Base-by-base conservation (phyloP, 495 filamentous ascomycete genomes). In the Aspergillus sparsus region DNA sequence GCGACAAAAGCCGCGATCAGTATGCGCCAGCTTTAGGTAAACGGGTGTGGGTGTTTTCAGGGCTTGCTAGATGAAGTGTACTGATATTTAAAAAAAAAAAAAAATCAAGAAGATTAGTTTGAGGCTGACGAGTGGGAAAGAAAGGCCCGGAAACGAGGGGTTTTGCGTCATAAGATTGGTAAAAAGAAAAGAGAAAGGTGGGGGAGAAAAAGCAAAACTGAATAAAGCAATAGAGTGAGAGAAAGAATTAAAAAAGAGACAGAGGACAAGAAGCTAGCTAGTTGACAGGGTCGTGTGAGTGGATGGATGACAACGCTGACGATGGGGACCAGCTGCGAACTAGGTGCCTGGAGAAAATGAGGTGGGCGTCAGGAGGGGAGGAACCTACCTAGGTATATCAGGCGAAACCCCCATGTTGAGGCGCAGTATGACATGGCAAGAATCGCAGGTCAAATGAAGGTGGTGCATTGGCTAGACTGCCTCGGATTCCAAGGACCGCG, bases 351-450 rank as follows among this genome's bases (percentile, higher is more conserved):
- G 32, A 34, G 35, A 37, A 13, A 13, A 7, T 16, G 18, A n/a
- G 32, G 50, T 37, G 35, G 50, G 13, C 32, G 7, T 16, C 15
- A n/a, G 32, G 50, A 53, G 35, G 50, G 31, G 36, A 55, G 49
- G 27, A 34, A 12, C 53, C 37, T 8, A 41, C 18, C 34, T 41
- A 34, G 53, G 21, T 27, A 55, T 21, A 42, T 6, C 37, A 7
- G 34, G 34, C 35, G 5, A 55, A 27, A 5, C 6, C 27, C 37
- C n/a, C 53, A 45, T 55, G 12, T 8, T 27, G 15, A 42, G 47
- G 57, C 36, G 36, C 35, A 34, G 18, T 37, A 7, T 32, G 21
- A 15, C 21, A 45, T 8, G 9, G 8, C 7, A 34, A 31, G 6
- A 21, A n/a, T 16, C 47, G 46, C 6, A 41, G 33, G n/a, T 15